Evolutionary conservation across 2,329 filamentous ascomycete genomes (phyloP).

Genomic region (Mollisia scopiformis): DNA sequence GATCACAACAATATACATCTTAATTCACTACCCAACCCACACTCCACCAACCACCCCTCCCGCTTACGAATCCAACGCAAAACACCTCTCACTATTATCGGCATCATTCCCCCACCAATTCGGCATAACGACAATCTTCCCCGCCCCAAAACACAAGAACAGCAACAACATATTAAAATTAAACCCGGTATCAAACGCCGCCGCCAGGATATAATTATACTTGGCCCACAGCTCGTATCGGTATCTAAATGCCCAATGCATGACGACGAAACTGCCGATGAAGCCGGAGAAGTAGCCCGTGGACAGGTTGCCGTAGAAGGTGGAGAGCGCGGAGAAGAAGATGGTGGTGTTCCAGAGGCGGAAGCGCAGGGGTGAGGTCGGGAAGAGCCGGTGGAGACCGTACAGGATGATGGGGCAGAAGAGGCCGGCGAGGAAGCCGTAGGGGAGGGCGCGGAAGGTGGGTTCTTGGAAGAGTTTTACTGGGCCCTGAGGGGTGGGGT

Average conservation of each 20-base stretch:
- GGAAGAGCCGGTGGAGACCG: slow-evolving; percentile 54
- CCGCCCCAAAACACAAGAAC: slow-evolving; percentile 61
- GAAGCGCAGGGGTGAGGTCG: slow-evolving; percentile 44
- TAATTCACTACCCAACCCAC: too few species aligned
- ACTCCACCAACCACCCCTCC: too few species aligned
- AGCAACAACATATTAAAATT: slow-evolving; percentile 64
- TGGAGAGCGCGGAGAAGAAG: slow-evolving; percentile 57
- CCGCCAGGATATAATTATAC: slow-evolving; percentile 65
- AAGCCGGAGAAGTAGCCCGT: slow-evolving; percentile 60
- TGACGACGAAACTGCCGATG: slow-evolving; percentile 60
- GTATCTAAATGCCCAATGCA: slow-evolving; percentile 59
- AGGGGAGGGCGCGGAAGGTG: slow-evolving; percentile 52
- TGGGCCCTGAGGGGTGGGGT: slow-evolving; percentile 39
- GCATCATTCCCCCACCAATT: slow-evolving; percentile 66
- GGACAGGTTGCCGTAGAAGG: slow-evolving; percentile 61
- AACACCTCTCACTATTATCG: slow-evolving; percentile 59
- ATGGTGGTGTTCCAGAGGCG: slow-evolving; percentile 65
- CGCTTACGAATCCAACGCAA: slow-evolving; percentile 47
- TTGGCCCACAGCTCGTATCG: slow-evolving; percentile 59
- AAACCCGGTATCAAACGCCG: slow-evolving; percentile 64
- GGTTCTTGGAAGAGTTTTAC: slow-evolving; percentile 51
- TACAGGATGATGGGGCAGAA: slow-evolving; percentile 51
- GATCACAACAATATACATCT: too few species aligned
- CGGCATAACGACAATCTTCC: slow-evolving; percentile 59
- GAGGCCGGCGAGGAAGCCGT: slow-evolving; percentile 55